Percentiles rank a stretch among this genome's conserved stretches.
Evolutionary conservation across 495 filamentous ascomycete genomes (phyloP).

Genomic region (Annulohypoxylon moriforme): DNA sequence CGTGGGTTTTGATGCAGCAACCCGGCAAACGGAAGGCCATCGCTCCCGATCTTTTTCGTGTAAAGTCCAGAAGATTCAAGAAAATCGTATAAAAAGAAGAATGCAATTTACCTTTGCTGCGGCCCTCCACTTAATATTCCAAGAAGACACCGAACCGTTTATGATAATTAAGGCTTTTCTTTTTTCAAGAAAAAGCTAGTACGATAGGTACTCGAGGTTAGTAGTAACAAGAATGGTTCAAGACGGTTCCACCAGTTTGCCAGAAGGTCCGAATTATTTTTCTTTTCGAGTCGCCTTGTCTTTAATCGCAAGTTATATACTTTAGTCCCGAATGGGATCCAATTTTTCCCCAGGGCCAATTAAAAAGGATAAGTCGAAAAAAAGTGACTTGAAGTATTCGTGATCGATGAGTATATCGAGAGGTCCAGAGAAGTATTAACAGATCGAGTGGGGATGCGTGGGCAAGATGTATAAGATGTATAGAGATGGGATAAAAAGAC

Average conservation of each 20-base stretch:
- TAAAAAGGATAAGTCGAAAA: background rate
- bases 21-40: slow-evolving; percentile 43
- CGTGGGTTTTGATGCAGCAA: slow-evolving; percentile 47
- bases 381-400: slow-evolving; percentile 11
- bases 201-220: slow-evolving; percentile 15
- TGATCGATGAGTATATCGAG: slow-evolving; percentile 15
- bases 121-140: background rate
- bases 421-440: slow-evolving; percentile 5
- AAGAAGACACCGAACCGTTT: background rate
- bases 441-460: slow-evolving; percentile 24
- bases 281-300: background rate
- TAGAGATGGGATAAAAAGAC: slow-evolving; percentile 16
- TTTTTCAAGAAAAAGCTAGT: slow-evolving; percentile 1
- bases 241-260: slow-evolving; percentile 24
- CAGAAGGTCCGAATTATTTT: slow-evolving; percentile 3
- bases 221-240: slow-evolving; percentile 8
- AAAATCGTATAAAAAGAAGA: slow-evolving; percentile 16
- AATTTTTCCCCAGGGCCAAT: slow-evolving; percentile 1
- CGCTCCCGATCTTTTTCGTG: slow-evolving; percentile 33
- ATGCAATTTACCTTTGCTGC: slow-evolving; percentile 30
- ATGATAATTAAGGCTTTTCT: background rate
- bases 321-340: background rate
- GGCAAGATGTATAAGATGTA: slow-evolving; percentile 25
- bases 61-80: background rate
- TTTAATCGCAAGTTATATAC: slow-evolving; percentile 12